A percentile compares a stretch with the other conserved stretches of the same genome.
Conservation (phyloP, 345 rosid species). For the Capsella bursapastoris region DNA sequence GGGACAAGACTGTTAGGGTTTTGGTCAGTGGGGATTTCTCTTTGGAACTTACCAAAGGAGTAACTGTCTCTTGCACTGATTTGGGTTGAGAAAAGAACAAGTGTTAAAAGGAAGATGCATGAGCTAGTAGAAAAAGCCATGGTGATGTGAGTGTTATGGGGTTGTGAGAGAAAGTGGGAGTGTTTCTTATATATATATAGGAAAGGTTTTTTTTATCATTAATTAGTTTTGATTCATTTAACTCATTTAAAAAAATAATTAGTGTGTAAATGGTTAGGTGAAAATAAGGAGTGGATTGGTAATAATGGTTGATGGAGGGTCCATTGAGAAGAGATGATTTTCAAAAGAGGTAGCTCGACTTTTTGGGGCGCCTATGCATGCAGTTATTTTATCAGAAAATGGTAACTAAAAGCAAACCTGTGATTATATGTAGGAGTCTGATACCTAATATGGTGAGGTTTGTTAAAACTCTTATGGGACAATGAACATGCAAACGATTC, state of each 20-base stretch:
- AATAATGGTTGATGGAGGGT: constrained; percentile 28
- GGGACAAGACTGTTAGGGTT: constrained; percentile 28
- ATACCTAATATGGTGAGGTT: neutral
- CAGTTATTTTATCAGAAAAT: neutral
- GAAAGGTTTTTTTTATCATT: neutral
- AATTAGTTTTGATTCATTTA: neutral
- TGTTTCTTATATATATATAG: constrained; percentile 20
- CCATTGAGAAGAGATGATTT: constrained; percentile 27
- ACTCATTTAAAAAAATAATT: neutral
- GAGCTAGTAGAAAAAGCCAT: constrained; percentile 43
- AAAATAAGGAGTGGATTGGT: constrained; percentile 16
- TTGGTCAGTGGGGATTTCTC: constrained; percentile 14
- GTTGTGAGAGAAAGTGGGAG: constrained; percentile 23
- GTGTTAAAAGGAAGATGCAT: constrained; percentile 26
- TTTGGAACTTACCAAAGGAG: constrained; percentile 43
- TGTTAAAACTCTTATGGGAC: neutral
- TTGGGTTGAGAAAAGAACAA: constrained; percentile 33
- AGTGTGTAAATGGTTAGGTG: constrained; percentile 35
- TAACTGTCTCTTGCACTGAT: constrained; percentile 44
- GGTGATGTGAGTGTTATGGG: constrained; percentile 21
- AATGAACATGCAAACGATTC: neutral
- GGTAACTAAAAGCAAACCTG: neutral
- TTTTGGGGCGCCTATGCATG: constrained; percentile 2
- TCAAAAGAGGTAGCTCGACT: constrained; percentile 36
- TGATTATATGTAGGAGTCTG: neutral